Evolutionary conservation across 768 basidiomycete species (phyloP).

Genomic region (Dioszegia hungarica): DNA sequence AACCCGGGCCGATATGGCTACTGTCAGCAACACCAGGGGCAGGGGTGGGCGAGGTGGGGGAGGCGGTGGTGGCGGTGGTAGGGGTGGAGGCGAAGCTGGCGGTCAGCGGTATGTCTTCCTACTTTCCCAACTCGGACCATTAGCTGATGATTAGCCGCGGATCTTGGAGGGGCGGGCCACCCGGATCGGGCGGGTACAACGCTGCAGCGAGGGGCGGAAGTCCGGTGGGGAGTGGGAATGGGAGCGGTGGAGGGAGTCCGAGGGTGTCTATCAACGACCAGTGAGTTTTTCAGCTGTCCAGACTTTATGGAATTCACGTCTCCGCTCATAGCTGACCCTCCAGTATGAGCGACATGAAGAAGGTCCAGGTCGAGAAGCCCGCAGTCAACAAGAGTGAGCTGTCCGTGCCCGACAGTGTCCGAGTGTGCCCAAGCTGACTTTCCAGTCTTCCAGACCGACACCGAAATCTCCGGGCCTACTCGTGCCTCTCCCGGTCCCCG

Average conservation of each 20-base stretch:
- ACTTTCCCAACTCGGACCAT: no score
- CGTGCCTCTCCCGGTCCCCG: conserved; percentile 15
- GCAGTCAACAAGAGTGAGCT: conserved; percentile 18
- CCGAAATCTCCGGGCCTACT: conserved; percentile 29
- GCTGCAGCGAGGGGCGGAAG: conserved; percentile 14
- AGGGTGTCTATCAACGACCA: conserved; percentile 37
- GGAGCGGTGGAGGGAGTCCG: conserved; percentile 4
- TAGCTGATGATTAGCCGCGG: conserved; percentile 20
- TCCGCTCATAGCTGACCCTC: conserved; percentile 12
- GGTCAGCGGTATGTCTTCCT: no score
- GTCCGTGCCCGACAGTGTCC: neutral
- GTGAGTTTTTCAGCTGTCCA: conserved; percentile 12
- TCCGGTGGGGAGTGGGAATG: conserved; percentile 2
- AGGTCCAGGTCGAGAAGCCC: conserved; percentile 22
- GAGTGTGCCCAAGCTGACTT: neutral
- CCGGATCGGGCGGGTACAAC: conserved; percentile 16
- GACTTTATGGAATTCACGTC: neutral
- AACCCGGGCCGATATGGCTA: neutral
- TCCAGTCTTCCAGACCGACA: conserved; percentile 39
- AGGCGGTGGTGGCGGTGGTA: conserved; percentile 9
- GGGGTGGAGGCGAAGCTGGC: conserved; percentile 9
- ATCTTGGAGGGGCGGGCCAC: conserved; percentile 38
- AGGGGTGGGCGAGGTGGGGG: conserved; percentile 11
- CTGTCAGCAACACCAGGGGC: neutral
- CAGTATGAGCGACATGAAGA: conserved; percentile 35